These are phyloP conservation scores for Pichia cabralensis DNA, from an alignment of 805 yeast genomes.

Conservation along the genomic window DNA sequence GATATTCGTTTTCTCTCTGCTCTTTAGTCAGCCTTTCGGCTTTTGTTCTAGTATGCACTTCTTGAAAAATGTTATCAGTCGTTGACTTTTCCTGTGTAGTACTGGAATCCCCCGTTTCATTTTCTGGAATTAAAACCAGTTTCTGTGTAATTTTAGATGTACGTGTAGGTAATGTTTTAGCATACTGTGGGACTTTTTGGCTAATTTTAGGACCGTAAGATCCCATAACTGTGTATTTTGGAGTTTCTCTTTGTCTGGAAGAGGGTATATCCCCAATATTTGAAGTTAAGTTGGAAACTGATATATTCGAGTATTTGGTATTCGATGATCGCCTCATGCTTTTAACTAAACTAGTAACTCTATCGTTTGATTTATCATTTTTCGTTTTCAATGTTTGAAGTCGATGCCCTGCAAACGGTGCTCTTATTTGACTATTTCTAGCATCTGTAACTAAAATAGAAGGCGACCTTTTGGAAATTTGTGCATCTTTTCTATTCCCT, in stretches of 20 bases:
- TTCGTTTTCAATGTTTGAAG: conserved; percentile 15
- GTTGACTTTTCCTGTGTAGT: conserved; percentile 17
- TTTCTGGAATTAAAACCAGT: conserved; percentile 76
- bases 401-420: conserved; percentile 71
- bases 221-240: conserved; percentile 13
- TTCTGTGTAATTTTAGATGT: conserved; percentile 82
- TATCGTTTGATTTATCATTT: conserved; percentile 10
- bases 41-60: conserved; percentile 23
- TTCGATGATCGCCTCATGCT: conserved; percentile 15
- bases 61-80: conserved; percentile 27
- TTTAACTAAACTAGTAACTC: conserved; percentile 7
- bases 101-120: conserved; percentile 16
- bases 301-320: conserved; percentile 58
- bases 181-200: conserved; percentile 34
- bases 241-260: conserved; percentile 34
- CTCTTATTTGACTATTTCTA: conserved; percentile 45
- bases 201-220: conserved; percentile 14
- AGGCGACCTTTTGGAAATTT: conserved; percentile 79
- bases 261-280: conserved; percentile 85
- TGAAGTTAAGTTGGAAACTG: conserved; percentile 69
- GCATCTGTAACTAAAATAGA: conserved; percentile 90
- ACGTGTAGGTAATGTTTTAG: conserved; percentile 54
- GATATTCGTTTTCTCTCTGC: conserved; percentile 49
- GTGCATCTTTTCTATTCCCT: background rate
- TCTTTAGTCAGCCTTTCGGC: conserved; percentile 55